Conservation (phyloP, 2,329 filamentous ascomycete genomes). For the Paraphoma sp. region DNA sequence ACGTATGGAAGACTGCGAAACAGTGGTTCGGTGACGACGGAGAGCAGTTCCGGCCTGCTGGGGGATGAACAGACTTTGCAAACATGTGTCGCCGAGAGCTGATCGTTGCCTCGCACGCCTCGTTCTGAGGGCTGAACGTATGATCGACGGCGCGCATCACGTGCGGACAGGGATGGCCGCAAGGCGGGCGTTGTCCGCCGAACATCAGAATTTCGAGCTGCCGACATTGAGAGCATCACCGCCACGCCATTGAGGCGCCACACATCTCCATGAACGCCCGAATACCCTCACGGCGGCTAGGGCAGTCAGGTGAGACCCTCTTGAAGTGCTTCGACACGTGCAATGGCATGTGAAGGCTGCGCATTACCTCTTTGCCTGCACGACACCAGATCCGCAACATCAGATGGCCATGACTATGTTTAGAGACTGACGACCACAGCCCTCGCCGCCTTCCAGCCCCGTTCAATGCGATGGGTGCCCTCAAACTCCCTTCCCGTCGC, state of each 20-base stretch:
- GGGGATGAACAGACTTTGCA: constrained; percentile 9
- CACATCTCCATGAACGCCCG: constrained; percentile 67
- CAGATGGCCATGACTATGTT: background rate
- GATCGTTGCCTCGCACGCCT: constrained; percentile 16
- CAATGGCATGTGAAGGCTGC: background rate
- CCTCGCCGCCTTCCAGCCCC: constrained; percentile 30
- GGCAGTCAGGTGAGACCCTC: constrained; percentile 62
- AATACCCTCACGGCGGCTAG: constrained; percentile 67
- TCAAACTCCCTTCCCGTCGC: constrained; percentile 18
- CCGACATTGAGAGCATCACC: constrained; percentile 21
- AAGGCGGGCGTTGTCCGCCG: constrained; percentile 3
- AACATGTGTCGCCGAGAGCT: constrained; percentile 13
- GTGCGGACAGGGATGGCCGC: constrained; percentile 1
- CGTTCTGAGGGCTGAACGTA: background rate
- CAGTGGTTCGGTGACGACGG: constrained; percentile 1
- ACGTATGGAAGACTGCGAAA: background rate
- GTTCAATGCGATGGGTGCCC: constrained; percentile 19
- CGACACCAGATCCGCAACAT: background rate
- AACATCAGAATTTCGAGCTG: constrained; percentile 23
- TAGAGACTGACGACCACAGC: constrained; percentile 14
- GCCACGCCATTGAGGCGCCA: constrained; percentile 29
- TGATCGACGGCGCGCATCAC: constrained; percentile 17
- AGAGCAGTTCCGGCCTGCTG: constrained; percentile 4
- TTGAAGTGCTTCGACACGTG: background rate
- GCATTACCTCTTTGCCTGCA: background rate